Evolutionary conservation across 768 basidiomycete genomes (phyloP), one percentile per base, ranked within the genome.

Genomic region (Boletus sensibilis): DNA sequence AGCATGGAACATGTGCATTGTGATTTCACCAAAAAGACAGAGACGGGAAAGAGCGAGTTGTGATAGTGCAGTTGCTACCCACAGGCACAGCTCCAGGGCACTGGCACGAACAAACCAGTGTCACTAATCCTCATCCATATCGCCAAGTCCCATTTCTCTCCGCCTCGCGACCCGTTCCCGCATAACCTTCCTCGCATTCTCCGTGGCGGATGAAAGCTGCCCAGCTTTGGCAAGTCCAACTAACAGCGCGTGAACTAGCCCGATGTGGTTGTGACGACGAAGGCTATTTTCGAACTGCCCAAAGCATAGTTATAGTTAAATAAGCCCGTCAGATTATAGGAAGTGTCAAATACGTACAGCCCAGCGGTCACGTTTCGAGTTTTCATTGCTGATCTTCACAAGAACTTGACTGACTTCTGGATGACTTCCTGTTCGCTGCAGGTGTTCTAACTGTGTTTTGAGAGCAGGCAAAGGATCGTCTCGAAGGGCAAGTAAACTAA

Each of bases 401-500:
- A 83, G 66, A 48, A 86, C 58, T 54, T 88, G 84, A 20, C 76
- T 78, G 14, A 79, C 82, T 57, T 76, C 75, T 12, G 73, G 62
- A 20, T 70, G 68, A 63, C 79, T 62, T 57, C 79, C 73, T 53
- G 74, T 69, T 57, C 65, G 69, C 67, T 80, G 85, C 50, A 73
- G 72, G 58, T 71, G 74, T 49, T 78, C 72, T 23, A 94, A 70
- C 48, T 86, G 83, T 23, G 76, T 67, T 68, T 85, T 81, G 23
- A 98, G 79, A 6, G 71, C 64, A 13, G 90, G 90, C 25, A 97
- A 63, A 31, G 92, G 89, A 68, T 93, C 90, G 41, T 89, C 85
- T 52, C 88, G 87, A 42, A 99, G 76, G 7, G 92, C 93, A 35
- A 97, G 83, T 35, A 98, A 82, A 71, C 89, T 94, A 77, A 98